Conservation (phyloP, 768 basidiomycete species). For the Termitomyces heimii region DNA sequence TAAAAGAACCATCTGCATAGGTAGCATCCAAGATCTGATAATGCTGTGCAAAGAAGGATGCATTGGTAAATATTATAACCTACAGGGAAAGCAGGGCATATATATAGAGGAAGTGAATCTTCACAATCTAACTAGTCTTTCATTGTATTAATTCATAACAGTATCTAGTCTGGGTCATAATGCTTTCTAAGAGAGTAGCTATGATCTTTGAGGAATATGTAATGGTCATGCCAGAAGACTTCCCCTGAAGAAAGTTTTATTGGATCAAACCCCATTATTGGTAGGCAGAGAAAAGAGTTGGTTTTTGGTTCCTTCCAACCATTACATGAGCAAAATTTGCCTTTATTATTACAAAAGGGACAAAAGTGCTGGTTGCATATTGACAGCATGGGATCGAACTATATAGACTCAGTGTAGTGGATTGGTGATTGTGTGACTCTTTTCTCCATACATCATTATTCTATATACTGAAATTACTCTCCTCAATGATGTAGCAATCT, state of each 20-base stretch:
- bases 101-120: not conserved
- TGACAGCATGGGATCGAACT: not conserved
- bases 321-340: not conserved
- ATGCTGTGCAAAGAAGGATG: not conserved
- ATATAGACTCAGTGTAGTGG: no score
- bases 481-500: no score
- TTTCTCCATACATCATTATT: no score
- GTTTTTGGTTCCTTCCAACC: not conserved
- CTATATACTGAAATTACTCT: no score
- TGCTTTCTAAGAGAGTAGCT: constrained; percentile 6
- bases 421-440: no score
- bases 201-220: not conserved
- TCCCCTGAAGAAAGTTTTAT: not conserved
- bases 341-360: not conserved
- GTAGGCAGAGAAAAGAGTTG: not conserved
- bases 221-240: not conserved
- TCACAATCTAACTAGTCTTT: not conserved
- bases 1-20: not conserved
- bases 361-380: not conserved
- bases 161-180: not conserved
- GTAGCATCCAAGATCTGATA: not conserved
- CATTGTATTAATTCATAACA: not conserved
- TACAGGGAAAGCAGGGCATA: not conserved
- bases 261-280: not conserved
- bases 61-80: not conserved